Base-by-base conservation (phyloP, 805 yeast genomes). In the Naumovozyma dairenensis region DNA sequence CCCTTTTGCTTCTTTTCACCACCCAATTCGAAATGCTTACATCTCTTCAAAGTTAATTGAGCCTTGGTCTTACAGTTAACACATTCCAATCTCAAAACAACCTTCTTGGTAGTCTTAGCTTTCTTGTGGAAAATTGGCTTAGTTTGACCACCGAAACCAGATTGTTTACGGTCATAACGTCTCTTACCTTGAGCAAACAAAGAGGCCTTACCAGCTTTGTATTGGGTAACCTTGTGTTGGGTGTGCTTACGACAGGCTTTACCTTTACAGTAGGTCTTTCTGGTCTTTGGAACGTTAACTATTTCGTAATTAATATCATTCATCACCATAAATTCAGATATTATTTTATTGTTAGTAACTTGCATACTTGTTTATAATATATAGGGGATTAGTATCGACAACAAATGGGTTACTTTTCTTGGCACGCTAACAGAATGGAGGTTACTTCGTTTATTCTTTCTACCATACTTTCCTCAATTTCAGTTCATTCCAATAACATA, bases 1-100 rank as follows among this genome's bases (percentile, higher is more conserved):
- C 98, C 99, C 86, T 92, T 92, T 77, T 92, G 96, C 77, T 92
- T 92, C 84, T 83, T 92, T 80, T 92, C 98, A 78, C 99, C 98
- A 80, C 98, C 98, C 67, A 92, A 86, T 78, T 92, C 99, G 72
- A 92, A 92, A 77, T 92, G 98, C 92, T 92, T 92, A 81, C 97
- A 92, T 80, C 98, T 85, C 92, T 92, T 92, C 71, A 92, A 78
- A 46, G 95, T 66, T 57, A 92, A 77, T 78, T 92, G 98, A 62
- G 93, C 80, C 82, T 86, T 92, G 75, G 96, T 82, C 86, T 92
- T 92, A 76, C 99, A 92, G 60, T 69, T 76, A 60, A 87, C 85
- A 83, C 98, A 92, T 78, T 92, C 98, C 66, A 92, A 80, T 77
- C 96, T 89, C 67, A 92, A 81, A 54, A 92, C 98, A 68, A 92